phyloP scores from a whole-genome alignment of 2,329 filamentous ascomycete species.

The Clarireedia monteithiana region DNA sequence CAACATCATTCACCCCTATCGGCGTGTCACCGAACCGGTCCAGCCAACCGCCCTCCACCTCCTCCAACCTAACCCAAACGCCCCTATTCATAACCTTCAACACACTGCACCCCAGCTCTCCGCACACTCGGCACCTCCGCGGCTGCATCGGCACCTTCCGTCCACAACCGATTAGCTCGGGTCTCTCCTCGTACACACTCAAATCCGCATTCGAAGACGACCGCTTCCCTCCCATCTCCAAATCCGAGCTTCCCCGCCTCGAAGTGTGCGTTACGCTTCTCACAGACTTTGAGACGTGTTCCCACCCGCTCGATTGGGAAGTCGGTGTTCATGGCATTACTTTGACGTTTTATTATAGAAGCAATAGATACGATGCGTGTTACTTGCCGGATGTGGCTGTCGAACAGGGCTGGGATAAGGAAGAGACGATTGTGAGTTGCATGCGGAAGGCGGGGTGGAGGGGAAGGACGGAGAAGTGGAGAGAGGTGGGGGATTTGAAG shows the following conservation, averaged over 20 bases:
- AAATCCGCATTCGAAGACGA: conserved; percentile 64
- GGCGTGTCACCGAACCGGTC: conserved; percentile 12
- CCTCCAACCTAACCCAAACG: conserved; percentile 38
- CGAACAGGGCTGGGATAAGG: conserved; percentile 93
- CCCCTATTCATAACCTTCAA: conserved; percentile 91
- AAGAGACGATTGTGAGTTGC: conserved; percentile 81
- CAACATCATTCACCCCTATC: conserved; percentile 23
- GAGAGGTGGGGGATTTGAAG: conserved; percentile 58
- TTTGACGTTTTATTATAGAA: conserved; percentile 72
- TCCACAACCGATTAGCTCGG: conserved; percentile 61
- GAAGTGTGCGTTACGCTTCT: conserved; percentile 72
- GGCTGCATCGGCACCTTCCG: conserved; percentile 97
- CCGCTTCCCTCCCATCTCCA: conserved; percentile 50
- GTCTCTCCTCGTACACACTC: conserved; percentile 72
- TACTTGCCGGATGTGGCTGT: conserved; percentile 87
- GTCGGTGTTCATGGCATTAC: conserved; percentile 81
- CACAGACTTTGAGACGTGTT: conserved; percentile 72
- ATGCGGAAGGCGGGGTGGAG: conserved; percentile 94
- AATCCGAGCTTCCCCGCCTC: conserved; percentile 47
- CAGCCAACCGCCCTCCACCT: conserved; percentile 13
- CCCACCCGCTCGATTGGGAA: conserved; percentile 73
- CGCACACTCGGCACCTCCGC: conserved; percentile 49
- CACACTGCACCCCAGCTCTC: conserved; percentile 44
- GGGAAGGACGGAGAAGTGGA: conserved; percentile 60
- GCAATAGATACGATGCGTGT: conserved; percentile 70